Conservation (phyloP, 2,329 filamentous ascomycete species). For the Colletotrichum sp. region DNA sequence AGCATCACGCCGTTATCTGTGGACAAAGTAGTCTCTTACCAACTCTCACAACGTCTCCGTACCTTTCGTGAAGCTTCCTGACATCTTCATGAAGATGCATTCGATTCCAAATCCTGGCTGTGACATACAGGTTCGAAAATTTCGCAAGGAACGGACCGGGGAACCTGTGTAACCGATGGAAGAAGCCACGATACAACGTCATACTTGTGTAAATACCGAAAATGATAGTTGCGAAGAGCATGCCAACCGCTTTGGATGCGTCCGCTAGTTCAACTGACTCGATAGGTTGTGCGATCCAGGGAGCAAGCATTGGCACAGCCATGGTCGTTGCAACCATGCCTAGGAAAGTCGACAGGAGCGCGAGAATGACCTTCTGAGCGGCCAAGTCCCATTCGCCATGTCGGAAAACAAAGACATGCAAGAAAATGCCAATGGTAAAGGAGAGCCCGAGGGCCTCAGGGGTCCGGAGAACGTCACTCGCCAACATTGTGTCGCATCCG, state of each 20-base stretch:
- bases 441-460: neutral
- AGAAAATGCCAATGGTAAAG: neutral
- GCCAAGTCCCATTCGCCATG: constrained; percentile 30
- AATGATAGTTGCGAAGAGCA: neutral
- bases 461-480: neutral
- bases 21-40: constrained; percentile 16
- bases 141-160: constrained; percentile 29
- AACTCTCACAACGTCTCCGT: constrained; percentile 33
- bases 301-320: neutral
- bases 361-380: constrained; percentile 1
- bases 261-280: neutral
- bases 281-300: neutral
- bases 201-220: constrained; percentile 24
- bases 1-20: neutral
- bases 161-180: constrained; percentile 30
- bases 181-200: constrained; percentile 22
- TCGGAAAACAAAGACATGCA: constrained; percentile 24
- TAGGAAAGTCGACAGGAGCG: neutral
- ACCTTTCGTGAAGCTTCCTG: constrained; percentile 28
- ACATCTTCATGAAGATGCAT: constrained; percentile 29
- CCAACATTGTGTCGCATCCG: neutral
- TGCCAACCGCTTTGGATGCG: neutral
- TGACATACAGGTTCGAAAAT: constrained; percentile 26
- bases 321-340: neutral
- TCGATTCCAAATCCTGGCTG: constrained; percentile 23